Conservation (phyloP, 108 stramenopile species). For the Nitzschia sp. region DNA sequence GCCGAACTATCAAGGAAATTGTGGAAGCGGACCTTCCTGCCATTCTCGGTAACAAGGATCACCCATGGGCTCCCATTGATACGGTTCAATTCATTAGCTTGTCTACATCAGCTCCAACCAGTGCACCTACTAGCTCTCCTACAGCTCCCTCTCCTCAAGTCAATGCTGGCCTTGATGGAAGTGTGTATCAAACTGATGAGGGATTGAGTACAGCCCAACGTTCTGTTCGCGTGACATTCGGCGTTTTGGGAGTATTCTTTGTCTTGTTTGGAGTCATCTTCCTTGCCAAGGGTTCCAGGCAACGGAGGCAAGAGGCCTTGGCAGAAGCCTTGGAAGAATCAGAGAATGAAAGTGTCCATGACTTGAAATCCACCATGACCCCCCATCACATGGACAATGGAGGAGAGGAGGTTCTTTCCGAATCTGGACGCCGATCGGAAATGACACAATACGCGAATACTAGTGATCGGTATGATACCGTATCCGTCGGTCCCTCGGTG, state of each 20-base stretch:
- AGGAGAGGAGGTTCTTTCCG: background rate
- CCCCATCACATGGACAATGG: background rate
- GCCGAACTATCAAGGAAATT: background rate
- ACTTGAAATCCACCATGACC: background rate
- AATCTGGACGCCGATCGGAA: background rate
- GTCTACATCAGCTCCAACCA: background rate
- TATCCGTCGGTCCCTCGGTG: constrained; percentile 12
- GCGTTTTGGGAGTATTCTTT: constrained; percentile 6
- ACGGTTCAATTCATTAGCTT: background rate
- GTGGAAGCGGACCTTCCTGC: background rate
- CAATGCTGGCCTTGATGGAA: background rate
- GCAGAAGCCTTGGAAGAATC: too few species aligned
- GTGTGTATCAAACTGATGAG: background rate
- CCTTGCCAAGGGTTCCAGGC: background rate
- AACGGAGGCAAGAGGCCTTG: background rate
- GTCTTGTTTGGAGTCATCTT: background rate
- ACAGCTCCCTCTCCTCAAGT: background rate
- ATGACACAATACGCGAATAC: constrained; percentile 15
- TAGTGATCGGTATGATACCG: constrained; percentile 6
- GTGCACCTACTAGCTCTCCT: constrained; percentile 2
- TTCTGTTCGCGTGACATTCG: background rate
- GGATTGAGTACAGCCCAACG: background rate
- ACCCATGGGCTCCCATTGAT: constrained; percentile 3
- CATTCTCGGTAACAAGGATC: background rate
- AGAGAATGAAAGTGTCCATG: background rate